phyloP scores from a whole-genome alignment of 1,284 basidiomycete genomes.

The Apiotrichum siamense region DNA sequence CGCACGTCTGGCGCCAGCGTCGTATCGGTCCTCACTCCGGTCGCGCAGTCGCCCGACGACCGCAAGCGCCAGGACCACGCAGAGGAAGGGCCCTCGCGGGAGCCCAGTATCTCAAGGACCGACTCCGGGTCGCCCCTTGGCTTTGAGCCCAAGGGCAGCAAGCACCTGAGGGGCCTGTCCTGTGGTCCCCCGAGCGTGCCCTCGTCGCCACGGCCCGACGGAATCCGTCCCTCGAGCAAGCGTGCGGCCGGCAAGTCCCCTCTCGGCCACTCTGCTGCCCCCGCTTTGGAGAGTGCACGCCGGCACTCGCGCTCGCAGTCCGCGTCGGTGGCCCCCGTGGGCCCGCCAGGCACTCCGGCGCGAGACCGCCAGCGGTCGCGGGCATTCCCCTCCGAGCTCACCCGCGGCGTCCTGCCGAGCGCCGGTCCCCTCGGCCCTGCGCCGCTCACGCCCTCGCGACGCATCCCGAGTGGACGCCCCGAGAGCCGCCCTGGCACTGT shows the following conservation, averaged over 20 bases:
- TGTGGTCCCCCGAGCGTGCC: too few species aligned
- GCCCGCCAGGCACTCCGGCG: not conserved
- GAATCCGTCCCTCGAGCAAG: slow-evolving; percentile 14
- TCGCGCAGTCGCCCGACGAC: slow-evolving; percentile 26
- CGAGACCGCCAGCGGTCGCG: slow-evolving; percentile 1
- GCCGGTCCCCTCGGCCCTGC: not conserved
- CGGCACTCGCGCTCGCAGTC: slow-evolving; percentile 36
- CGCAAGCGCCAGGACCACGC: not conserved
- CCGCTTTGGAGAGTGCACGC: slow-evolving; percentile 7
- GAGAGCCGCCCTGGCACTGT: not conserved
- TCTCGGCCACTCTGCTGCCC: not conserved
- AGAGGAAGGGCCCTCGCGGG: not conserved
- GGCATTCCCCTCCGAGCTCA: slow-evolving; percentile 38
- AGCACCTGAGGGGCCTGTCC: too few species aligned
- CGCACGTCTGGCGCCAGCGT: slow-evolving; percentile 19
- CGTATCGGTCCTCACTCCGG: slow-evolving; percentile 23
- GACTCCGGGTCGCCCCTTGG: too few species aligned
- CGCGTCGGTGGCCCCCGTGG: slow-evolving; percentile 6
- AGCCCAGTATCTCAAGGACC: too few species aligned
- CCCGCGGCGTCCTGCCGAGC: slow-evolving; percentile 29
- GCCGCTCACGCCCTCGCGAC: slow-evolving; percentile 9
- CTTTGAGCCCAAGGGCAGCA: too few species aligned
- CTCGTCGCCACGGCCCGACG: too few species aligned
- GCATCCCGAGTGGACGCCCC: slow-evolving; percentile 3
- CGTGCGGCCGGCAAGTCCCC: slow-evolving; percentile 13